Evolutionary conservation across 2,329 filamentous ascomycete genomes (phyloP), one percentile per base, ranked within the genome.

Genomic region (Tolypocladium nubicola): DNA sequence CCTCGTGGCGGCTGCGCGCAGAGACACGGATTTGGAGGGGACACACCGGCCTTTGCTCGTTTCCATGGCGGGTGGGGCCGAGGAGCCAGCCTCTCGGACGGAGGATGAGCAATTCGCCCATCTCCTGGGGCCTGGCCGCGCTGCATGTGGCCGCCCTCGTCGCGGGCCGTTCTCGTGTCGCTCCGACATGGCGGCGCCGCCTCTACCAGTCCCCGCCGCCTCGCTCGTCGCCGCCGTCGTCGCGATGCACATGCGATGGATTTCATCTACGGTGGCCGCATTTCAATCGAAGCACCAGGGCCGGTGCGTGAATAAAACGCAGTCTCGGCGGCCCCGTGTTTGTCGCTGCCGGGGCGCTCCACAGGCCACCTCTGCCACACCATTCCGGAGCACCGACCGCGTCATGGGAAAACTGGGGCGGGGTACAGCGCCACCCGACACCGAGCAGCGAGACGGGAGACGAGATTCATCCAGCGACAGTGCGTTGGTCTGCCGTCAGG

Each of bases 51-150:
- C 16, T 45, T 55, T 41, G 41, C 53, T 33, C 26, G 45, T 16
- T 33, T 35, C 47, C 47, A 45, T 23, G 40, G 26, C 53, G 41
- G 37, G 53, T 55, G 53, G 53, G 53, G 53, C 53, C 53, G 53
- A 55, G 53, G 16, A n/a, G 41, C 53, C 53, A 54, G 33, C 33
- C 14, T 47, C 30, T n/a, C 53, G 26, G 53, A 35, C 40, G 40
- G 26, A 43, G 40, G 38, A 35, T 40, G 23, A 50, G 16, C 47
- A 10, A 10, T n/a, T 50, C 26, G 30, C 47, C 39, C 47, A 33
- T 35, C 26, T 33, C 26, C 47, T 30, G 14, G 45, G n/a, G 26
- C 8, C 8, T 14, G 30, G 47, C 47, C 35, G 30, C 45, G 8
- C 47, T 50, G 30, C 47, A 35, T 50, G 30, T 21, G 47, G 30